Percentiles rank a stretch among this genome's conserved stretches.
phyloP scores from a whole-genome alignment of 192 early-diverging fungal genomes.

The Coemansia sp. region DNA sequence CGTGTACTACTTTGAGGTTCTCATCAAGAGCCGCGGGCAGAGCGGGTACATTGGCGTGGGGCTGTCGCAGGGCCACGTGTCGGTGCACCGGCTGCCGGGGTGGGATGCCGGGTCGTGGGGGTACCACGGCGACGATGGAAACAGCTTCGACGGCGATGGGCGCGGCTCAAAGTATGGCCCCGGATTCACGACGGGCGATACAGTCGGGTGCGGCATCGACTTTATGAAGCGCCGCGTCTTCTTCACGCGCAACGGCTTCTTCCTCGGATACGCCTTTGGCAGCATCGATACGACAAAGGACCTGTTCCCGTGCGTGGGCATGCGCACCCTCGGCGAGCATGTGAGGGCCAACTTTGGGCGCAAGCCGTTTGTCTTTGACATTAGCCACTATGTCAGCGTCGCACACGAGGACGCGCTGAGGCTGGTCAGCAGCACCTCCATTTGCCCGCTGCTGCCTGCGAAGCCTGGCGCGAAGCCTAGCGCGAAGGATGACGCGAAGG shows the following conservation, averaged over 20 bases:
- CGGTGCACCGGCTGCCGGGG: slow-evolving; percentile 79
- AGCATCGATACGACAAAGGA: slow-evolving; percentile 38
- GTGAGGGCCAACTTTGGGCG: slow-evolving; percentile 67
- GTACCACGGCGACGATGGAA: slow-evolving; percentile 97
- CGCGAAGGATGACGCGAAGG: background rate
- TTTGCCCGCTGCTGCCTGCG: slow-evolving; percentile 10
- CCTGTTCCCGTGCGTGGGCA: slow-evolving; percentile 64
- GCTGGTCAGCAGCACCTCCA: slow-evolving; percentile 1
- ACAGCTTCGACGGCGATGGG: slow-evolving; percentile 75
- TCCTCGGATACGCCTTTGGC: slow-evolving; percentile 64
- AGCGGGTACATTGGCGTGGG: slow-evolving; percentile 95
- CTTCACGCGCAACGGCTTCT: slow-evolving; percentile 92
- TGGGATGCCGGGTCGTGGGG: slow-evolving; percentile 93
- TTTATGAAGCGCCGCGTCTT: slow-evolving; percentile 75
- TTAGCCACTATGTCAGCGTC: slow-evolving; percentile 38
- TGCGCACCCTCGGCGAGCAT: slow-evolving; percentile 62
- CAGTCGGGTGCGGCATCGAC: slow-evolving; percentile 92
- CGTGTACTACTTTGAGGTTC: slow-evolving; percentile 92
- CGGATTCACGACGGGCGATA: slow-evolving; percentile 88
- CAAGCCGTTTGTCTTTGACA: slow-evolving; percentile 63
- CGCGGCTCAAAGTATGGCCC: slow-evolving; percentile 87
- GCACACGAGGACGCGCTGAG: slow-evolving; percentile 28
- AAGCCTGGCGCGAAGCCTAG: background rate
- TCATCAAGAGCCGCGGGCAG: slow-evolving; percentile 82
- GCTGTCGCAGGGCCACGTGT: slow-evolving; percentile 62